Conservation (phyloP, 2,329 filamentous ascomycete genomes). For the Colletotrichum sp. region DNA sequence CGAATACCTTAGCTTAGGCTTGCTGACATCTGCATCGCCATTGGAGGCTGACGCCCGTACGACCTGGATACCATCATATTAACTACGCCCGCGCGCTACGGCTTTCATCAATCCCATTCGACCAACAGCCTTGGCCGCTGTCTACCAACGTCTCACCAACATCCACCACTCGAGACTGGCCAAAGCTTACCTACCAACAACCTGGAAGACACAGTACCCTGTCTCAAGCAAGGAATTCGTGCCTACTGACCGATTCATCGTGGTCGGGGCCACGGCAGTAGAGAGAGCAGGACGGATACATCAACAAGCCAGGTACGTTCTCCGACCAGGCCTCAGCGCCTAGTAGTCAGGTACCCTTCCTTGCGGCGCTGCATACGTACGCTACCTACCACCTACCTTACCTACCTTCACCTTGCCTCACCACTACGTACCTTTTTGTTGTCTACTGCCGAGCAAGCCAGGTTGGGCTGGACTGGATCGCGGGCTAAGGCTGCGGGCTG, state of each 20-base stretch:
- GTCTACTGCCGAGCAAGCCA: neutral
- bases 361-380: neutral
- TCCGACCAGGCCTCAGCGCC: neutral
- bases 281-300: neutral
- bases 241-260: constrained; percentile 9
- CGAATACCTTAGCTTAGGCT: neutral
- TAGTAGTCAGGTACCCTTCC: neutral
- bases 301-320: constrained; percentile 1
- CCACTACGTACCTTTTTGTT: neutral
- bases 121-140: neutral
- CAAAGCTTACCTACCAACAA: neutral
- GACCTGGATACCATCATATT: neutral
- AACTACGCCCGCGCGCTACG: neutral
- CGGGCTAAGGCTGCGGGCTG: neutral
- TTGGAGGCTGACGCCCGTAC: neutral
- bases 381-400: neutral
- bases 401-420: neutral
- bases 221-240: neutral
- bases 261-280: constrained; percentile 1
- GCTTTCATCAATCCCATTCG: neutral
- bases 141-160: neutral
- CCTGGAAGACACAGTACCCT: neutral
- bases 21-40: neutral
- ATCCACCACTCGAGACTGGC: neutral
- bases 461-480: neutral